A percentile compares a stretch with the other conserved stretches of the same genome.
Evolutionary conservation across 148 eudicot genomes (phyloP).

Genomic region (Persicaria maculosa): DNA sequence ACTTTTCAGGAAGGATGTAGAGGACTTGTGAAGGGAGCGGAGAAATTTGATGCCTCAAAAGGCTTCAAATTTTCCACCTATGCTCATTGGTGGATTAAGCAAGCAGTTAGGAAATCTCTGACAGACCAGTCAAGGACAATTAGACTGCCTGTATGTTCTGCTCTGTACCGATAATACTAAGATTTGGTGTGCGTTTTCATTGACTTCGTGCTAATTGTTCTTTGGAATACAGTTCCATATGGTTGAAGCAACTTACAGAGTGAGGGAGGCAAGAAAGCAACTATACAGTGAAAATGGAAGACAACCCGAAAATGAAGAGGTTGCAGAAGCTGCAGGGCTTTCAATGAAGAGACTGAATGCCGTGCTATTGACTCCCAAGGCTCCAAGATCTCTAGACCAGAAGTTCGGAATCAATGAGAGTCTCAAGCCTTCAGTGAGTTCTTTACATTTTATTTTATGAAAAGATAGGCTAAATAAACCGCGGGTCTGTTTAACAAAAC

Average conservation of each 20-base stretch:
- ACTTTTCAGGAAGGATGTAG: constrained; percentile 78
- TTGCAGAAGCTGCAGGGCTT: constrained; percentile 86
- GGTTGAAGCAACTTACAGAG: constrained; percentile 73
- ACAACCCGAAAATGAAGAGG: constrained; percentile 66
- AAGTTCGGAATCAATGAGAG: constrained; percentile 50
- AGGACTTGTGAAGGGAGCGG: constrained; percentile 81
- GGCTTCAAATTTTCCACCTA: constrained; percentile 97
- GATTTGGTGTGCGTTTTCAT: background rate
- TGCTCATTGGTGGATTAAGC: constrained; percentile 99
- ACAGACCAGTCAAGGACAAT: constrained; percentile 82
- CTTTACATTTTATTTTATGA: background rate
- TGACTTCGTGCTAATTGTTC: background rate
- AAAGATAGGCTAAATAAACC: background rate
- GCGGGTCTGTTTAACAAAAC: too few species aligned
- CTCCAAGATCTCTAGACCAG: constrained; percentile 89
- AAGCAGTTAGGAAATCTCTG: constrained; percentile 85
- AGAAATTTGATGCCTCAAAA: constrained; percentile 93
- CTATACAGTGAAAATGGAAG: constrained; percentile 61
- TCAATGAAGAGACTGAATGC: constrained; percentile 73
- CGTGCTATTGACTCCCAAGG: constrained; percentile 70
- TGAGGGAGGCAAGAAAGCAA: constrained; percentile 69
- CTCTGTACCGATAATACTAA: background rate
- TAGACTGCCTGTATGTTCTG: constrained; percentile 60
- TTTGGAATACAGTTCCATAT: constrained; percentile 57
- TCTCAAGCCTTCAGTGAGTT: constrained; percentile 58